phyloP scores from a whole-genome alignment of 2,329 filamentous ascomycete species.

The Colletotrichum liaoningense region DNA sequence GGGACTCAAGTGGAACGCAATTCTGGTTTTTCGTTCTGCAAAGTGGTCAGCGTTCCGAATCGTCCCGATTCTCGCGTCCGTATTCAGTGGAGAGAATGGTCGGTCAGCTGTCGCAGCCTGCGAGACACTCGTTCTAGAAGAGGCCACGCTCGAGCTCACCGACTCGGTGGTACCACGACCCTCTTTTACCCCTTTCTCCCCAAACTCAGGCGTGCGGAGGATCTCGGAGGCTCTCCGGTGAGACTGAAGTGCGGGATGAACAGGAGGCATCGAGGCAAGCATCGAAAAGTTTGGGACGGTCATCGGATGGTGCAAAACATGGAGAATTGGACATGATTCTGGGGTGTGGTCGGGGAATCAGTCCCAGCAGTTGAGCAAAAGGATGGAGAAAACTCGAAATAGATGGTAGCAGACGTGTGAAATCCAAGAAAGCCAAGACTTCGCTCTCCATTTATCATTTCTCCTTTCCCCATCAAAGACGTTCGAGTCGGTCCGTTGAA shows the following conservation, averaged over 20 bases:
- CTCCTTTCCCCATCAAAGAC: constrained; percentile 17
- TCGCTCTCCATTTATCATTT: constrained; percentile 17
- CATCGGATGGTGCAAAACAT: neutral
- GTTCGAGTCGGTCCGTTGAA: constrained; percentile 29
- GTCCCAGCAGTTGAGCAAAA: neutral
- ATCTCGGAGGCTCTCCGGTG: neutral
- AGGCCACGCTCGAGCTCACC: neutral
- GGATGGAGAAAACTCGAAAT: neutral
- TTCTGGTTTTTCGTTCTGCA: neutral
- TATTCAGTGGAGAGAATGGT: neutral
- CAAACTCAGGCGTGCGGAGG: neutral
- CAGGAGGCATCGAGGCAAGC: neutral
- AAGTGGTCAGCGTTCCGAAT: neutral
- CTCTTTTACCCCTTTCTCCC: neutral
- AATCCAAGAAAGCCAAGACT: constrained; percentile 24
- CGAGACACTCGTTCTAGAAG: neutral
- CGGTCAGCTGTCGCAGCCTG: neutral
- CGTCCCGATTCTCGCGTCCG: neutral
- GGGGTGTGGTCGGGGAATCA: neutral
- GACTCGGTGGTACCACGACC: neutral
- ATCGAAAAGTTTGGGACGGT: neutral
- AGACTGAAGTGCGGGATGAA: neutral
- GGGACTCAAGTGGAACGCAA: neutral
- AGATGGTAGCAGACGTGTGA: neutral
- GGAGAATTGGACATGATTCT: neutral